These are phyloP conservation scores for Mycena vitilis DNA, from an alignment of 768 basidiomycete genomes.

Conservation along the genomic window DNA sequence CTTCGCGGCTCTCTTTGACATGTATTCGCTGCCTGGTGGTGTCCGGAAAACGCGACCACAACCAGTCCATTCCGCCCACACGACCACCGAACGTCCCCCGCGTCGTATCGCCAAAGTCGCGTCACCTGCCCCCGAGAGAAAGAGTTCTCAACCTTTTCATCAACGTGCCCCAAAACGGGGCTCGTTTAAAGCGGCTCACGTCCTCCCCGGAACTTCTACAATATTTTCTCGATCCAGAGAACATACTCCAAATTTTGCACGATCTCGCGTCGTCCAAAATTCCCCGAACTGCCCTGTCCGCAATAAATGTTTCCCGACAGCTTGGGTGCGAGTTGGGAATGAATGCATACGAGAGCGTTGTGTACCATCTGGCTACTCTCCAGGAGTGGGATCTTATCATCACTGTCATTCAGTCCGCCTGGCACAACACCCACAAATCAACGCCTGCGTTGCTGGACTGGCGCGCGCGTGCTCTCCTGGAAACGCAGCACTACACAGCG, in stretches of 20 bases:
- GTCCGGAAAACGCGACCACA: constrained; percentile 19
- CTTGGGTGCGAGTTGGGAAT: constrained; percentile 63
- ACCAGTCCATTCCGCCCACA: background rate
- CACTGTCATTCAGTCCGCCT: constrained; percentile 59
- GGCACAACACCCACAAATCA: constrained; percentile 58
- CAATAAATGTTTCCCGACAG: constrained; percentile 60
- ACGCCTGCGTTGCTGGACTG: constrained; percentile 76
- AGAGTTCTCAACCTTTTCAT: constrained; percentile 21
- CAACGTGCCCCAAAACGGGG: constrained; percentile 17
- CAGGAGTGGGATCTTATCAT: constrained; percentile 65
- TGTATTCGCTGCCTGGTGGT: constrained; percentile 28
- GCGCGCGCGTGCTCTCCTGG: constrained; percentile 71
- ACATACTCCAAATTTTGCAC: constrained; percentile 46
- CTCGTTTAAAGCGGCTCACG: constrained; percentile 13
- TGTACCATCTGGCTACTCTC: constrained; percentile 58
- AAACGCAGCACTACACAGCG: constrained; percentile 59
- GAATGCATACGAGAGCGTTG: constrained; percentile 69
- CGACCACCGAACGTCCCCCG: background rate
- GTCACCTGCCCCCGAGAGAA: constrained; percentile 10
- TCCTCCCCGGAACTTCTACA: constrained; percentile 11
- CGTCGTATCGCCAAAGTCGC: background rate
- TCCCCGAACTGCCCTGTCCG: constrained; percentile 56
- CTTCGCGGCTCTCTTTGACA: constrained; percentile 36
- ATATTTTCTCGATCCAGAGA: constrained; percentile 48
- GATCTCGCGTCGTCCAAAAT: constrained; percentile 45